A percentile compares a stretch with the other conserved stretches of the same genome.
Evolutionary conservation across 1,284 basidiomycete genomes (phyloP).

Genomic region (Rhodotorula glutinis): DNA sequence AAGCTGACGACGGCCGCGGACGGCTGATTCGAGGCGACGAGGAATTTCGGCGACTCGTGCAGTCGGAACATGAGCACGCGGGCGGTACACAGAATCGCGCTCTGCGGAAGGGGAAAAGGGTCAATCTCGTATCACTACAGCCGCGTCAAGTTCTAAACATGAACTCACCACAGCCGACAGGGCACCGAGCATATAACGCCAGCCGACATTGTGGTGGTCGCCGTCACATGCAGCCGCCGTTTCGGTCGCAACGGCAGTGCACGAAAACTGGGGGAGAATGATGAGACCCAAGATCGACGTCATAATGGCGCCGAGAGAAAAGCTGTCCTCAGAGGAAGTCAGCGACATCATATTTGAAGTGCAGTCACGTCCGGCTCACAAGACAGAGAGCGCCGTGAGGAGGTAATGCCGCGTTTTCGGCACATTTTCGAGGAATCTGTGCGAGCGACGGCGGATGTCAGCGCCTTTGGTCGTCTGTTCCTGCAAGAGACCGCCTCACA

Average conservation of each 20-base stretch:
- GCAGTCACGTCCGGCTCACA: conserved; percentile 51
- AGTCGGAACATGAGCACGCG: conserved; percentile 85
- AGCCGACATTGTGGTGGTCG: conserved; percentile 69
- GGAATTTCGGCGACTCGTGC: conserved; percentile 77
- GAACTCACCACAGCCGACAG: conserved; percentile 67
- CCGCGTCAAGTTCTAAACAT: too few relatives aligned
- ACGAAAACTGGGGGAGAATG: conserved; percentile 74
- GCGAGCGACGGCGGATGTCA: not conserved
- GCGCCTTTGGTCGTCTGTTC: too few relatives aligned
- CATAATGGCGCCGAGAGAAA: conserved; percentile 83
- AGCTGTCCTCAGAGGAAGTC: too few relatives aligned
- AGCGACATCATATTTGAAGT: too few relatives aligned
- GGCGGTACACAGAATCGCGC: conserved; percentile 71
- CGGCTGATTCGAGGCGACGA: conserved; percentile 76
- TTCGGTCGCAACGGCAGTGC: conserved; percentile 51
- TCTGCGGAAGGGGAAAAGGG: conserved; percentile 54
- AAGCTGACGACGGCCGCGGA: conserved; percentile 78
- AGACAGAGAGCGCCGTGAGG: conserved; percentile 89
- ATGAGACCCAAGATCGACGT: conserved; percentile 72
- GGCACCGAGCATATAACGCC: conserved; percentile 73
- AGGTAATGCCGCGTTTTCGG: conserved; percentile 87
- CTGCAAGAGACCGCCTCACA: conserved; percentile 46
- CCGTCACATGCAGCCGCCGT: conserved; percentile 58
- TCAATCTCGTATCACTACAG: too few relatives aligned
- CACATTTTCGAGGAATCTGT: conserved; percentile 78